These are phyloP conservation scores for Ailanthus altissimus DNA, from an alignment of 345 rosid species.

Conservation along the genomic window DNA sequence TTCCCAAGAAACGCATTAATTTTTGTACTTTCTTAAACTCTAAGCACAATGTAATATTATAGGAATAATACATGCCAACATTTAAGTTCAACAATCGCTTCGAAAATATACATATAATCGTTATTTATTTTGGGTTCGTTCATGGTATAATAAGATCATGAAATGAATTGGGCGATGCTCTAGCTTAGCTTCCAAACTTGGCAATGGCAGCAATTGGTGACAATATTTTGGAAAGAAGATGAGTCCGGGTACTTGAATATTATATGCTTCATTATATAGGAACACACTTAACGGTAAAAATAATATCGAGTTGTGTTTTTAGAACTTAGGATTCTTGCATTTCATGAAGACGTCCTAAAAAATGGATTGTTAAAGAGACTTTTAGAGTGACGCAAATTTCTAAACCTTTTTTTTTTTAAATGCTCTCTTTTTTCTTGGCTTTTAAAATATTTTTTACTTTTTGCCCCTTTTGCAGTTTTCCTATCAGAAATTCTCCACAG, in stretches of 20 bases:
- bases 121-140: too few species aligned
- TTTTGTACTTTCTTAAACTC: background rate
- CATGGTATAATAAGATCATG: background rate
- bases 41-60: background rate
- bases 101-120: background rate
- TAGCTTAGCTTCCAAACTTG: background rate
- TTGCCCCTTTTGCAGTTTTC: constrained; percentile 35
- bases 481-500: constrained; percentile 2
- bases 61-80: background rate
- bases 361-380: constrained; percentile 38
- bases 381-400: constrained; percentile 48
- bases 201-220: background rate
- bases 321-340: constrained; percentile 48
- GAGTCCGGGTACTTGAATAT: background rate
- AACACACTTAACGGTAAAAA: constrained; percentile 25
- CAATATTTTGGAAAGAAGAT: background rate
- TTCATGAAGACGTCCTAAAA: constrained; percentile 30
- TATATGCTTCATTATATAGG: background rate
- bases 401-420: constrained; percentile 35
- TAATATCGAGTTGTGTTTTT: background rate
- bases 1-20: background rate
- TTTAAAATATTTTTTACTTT: constrained; percentile 22
- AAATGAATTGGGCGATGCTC: background rate
- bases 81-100: background rate
- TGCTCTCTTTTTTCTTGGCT: constrained; percentile 19